Evolutionary conservation across 305 asterid genomes (phyloP).

Genomic region (Plantago lanceolata): DNA sequence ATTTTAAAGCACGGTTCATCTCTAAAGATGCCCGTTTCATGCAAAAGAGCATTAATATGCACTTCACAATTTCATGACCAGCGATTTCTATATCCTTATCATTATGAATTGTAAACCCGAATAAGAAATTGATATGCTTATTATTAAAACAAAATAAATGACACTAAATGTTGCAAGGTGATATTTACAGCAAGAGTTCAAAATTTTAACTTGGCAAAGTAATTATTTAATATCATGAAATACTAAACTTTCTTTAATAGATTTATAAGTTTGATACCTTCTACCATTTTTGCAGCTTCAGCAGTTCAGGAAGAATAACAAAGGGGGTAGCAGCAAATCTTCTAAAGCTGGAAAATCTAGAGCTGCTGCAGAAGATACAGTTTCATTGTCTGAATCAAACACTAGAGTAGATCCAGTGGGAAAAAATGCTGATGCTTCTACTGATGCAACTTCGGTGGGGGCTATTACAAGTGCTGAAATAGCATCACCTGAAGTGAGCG

Average conservation of each 20-base stretch:
- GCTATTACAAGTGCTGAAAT: constrained; percentile 31
- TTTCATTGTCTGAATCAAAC: constrained; percentile 37
- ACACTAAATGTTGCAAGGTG: too few species aligned
- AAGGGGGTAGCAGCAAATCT: constrained; percentile 44
- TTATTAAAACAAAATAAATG: too few species aligned
- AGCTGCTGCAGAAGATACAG: constrained; percentile 35
- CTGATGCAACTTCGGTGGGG: constrained; percentile 33
- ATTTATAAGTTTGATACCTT: constrained; percentile 16
- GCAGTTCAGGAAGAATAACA: constrained; percentile 85
- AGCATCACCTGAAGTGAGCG: constrained; percentile 26
- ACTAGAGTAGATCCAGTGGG: constrained; percentile 32
- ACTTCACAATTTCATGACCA: neutral
- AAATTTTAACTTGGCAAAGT: too few species aligned
- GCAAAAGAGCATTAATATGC: neutral
- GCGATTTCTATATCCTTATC: too few species aligned
- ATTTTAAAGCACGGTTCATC: neutral
- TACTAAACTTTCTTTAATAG: neutral
- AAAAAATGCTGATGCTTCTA: constrained; percentile 29
- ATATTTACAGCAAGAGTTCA: too few species aligned
- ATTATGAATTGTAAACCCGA: too few species aligned
- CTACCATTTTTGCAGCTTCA: constrained; percentile 57
- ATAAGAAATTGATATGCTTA: too few species aligned
- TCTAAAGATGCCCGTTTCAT: neutral
- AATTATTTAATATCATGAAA: too few species aligned
- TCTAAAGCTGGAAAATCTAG: constrained; percentile 65